Evolutionary conservation across 2,329 filamentous ascomycete genomes (phyloP), one percentile per base, ranked within the genome.

Genomic region (Aspergillus aculeatinus): DNA sequence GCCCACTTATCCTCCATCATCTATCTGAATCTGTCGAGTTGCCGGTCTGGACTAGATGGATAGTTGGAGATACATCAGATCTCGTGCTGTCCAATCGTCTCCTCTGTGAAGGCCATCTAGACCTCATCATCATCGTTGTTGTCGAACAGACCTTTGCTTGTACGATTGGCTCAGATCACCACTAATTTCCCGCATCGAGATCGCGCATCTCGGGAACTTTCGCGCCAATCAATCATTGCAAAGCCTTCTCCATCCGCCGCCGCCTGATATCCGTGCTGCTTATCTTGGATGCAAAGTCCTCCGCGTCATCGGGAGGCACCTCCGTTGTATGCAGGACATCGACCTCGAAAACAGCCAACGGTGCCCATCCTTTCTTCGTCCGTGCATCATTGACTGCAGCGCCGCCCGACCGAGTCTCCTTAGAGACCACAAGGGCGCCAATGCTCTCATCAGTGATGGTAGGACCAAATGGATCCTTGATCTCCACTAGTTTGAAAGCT

Each of bases 391-490:
- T 99, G 66, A 99, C 91, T 0, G 90, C 90, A 60, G 86, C 81
- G 5, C 93, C 95, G 35, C 95, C 95, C 1, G 87, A 83, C 55
- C 91, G 85, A 16, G 95, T 98, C 80, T 99, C 95, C 12, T 85
- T 88, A 5, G 93, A 97, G 5, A 98, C 87, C 3, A 96, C 89
- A 58, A 99, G 82, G 0, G 89, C 91, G 49, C 89, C 87, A 63
- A 98, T 89, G 31, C 83, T 80, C 73, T 91, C 84, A 59, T 94
- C 88, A 0, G 91, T 91, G 62, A 96, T 90, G 0, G 95, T 97
- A 3, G 95, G 95, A 0, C 95, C 95, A 75, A 89, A 98, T 0
- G 90, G 85, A 73, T 99, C 93, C 68, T 89, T 88, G 57, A 99
- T 92, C 71, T 92, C 86, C 50, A 94, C 90, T 71, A 91, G 92